Evolutionary conservation across 2,329 filamentous ascomycete genomes (phyloP), one percentile per base, ranked within the genome.

Genomic region (Paecilomyces niveus): DNA sequence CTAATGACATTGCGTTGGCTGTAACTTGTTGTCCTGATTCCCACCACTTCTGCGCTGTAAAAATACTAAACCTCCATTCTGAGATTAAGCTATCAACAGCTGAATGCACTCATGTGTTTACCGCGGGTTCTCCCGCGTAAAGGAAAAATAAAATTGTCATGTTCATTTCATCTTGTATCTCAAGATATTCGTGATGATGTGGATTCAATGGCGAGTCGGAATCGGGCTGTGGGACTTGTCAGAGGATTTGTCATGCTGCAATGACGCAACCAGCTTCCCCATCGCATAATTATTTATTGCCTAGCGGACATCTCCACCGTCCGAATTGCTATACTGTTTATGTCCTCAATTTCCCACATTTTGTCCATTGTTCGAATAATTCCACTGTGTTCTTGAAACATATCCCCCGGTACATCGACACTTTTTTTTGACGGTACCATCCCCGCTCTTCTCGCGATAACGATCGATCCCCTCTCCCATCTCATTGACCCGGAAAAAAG

Each of bases 191-290:
- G n/a, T 39, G 15, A 18, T 18, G 18, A 45, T 45, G 39, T 21
- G 39, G 39, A 45, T n/a, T 45, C 5, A 45, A 13, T 7, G 11
- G 32, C 32, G 8, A 33, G 9, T 33, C 11, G 32, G 3, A 11
- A 21, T 45, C 15, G 39, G 54, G 3, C 18, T 15, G 32, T 45
- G 7, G 39, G 18, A 13, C 39, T 45, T 45, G n/a, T 52, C 26
- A 21, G 57, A 39, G 59, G 54, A 59, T 64, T 63, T 60, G 59
- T 62, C 57, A 65, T 54, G 55, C 52, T 56, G 56, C 53, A 56
- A 71, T 63, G 69, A 70, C 63, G 61, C 72, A 59, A 62, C 61
- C 13, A 35, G 59, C 39, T 35, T 68, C 45, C 54, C 54, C 29
- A 54, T 39, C 53, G 32, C 9, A 54, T 54, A 35, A 32, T 32